A percentile compares a stretch with the other conserved stretches of the same genome.
These are phyloP conservation scores for Triticum turgidum DNA, from an alignment of 176 grass and related monocot genomes.

Conservation along the genomic window DNA sequence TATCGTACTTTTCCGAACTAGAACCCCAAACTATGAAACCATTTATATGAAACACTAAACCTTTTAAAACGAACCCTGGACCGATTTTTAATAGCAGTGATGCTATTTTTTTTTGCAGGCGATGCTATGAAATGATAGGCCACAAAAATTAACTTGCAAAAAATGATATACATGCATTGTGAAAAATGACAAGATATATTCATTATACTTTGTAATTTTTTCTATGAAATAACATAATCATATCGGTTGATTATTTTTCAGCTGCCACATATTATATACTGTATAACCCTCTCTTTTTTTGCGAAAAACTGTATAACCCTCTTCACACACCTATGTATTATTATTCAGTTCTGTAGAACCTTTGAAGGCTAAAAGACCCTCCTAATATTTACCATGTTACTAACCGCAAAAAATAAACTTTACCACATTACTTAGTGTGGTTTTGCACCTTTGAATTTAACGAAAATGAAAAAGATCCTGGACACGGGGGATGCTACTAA, in stretches of 20 bases:
- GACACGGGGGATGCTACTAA: neutral
- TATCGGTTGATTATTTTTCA: neutral
- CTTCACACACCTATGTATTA: neutral
- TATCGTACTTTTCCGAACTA: neutral
- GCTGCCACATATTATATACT: neutral
- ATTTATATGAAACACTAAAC: neutral
- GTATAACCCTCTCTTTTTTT: too few relatives aligned
- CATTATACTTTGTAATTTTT: neutral
- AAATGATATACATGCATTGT: neutral
- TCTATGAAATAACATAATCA: neutral
- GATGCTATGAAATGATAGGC: neutral
- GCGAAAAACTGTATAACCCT: neutral
- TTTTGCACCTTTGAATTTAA: neutral
- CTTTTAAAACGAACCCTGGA: neutral
- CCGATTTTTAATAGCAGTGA: neutral
- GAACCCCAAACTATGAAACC: neutral
- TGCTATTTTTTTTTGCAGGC: too few relatives aligned
- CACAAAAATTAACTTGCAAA: neutral
- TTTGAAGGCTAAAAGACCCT: neutral
- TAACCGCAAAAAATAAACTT: neutral
- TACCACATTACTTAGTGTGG: neutral
- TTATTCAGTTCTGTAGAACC: neutral
- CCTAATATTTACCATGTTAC: neutral
- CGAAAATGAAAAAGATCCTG: neutral
- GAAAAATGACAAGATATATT: neutral